These are phyloP conservation scores for Dothideomycetidae sp. DNA, from an alignment of 2,329 filamentous ascomycete genomes.

Conservation along the genomic window DNA sequence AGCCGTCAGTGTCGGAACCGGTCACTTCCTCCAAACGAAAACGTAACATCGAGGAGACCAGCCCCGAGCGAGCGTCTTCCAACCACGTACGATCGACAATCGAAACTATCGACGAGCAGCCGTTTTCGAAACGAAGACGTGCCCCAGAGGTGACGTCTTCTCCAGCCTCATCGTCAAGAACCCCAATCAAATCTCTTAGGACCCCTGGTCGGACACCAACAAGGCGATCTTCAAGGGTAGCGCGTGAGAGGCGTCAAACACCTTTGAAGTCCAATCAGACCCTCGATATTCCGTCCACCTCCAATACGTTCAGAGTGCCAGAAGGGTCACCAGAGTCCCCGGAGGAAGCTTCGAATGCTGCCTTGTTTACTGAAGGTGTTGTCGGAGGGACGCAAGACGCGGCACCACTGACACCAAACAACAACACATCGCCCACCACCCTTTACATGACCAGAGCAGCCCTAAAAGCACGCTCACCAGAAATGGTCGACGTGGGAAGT, in stretches of 20 bases:
- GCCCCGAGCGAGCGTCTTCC: too few relatives aligned
- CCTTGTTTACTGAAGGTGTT: background rate
- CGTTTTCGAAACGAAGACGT: too few relatives aligned
- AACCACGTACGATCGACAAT: too few relatives aligned
- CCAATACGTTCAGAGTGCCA: constrained; percentile 1
- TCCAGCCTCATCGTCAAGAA: background rate
- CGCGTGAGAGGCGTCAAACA: constrained; percentile 4
- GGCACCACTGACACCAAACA: background rate
- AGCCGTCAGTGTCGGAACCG: background rate
- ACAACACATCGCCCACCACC: background rate
- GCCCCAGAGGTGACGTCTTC: background rate
- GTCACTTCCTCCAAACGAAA: background rate
- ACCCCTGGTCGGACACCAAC: constrained; percentile 1
- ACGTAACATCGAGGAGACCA: background rate
- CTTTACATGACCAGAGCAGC: background rate
- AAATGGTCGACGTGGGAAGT: background rate
- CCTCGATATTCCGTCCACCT: background rate
- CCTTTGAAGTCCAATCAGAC: background rate
- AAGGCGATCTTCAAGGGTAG: constrained; percentile 2
- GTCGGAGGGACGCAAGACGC: background rate
- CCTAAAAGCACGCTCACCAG: background rate
- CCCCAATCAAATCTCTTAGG: constrained; percentile 2
- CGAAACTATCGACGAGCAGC: too few relatives aligned
- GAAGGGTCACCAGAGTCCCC: background rate
- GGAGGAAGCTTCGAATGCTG: background rate